A percentile compares a stretch with the other conserved stretches of the same genome.
Evolutionary conservation across 2,329 filamentous ascomycete genomes (phyloP).

Genomic region (Cercospora zeina): DNA sequence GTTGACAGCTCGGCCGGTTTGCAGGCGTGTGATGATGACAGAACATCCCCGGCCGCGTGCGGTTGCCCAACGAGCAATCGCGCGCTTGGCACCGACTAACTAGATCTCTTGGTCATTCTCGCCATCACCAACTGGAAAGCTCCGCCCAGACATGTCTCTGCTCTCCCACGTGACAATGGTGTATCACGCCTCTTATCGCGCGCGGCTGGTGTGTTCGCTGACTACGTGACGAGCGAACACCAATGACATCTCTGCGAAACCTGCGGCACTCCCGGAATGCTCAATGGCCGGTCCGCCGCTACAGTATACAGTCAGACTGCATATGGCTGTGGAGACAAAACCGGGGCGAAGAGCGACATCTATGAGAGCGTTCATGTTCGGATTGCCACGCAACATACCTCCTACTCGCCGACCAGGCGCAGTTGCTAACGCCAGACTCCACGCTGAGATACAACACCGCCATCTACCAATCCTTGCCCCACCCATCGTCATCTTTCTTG

Average conservation of each 20-base stretch:
- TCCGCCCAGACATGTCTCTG: no score
- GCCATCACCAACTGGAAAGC: no score
- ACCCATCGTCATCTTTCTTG: conserved; percentile 58
- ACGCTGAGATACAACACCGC: conserved; percentile 18
- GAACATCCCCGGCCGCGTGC: background rate
- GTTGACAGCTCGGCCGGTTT: background rate
- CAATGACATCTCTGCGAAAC: background rate
- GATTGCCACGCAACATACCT: background rate
- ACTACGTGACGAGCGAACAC: background rate
- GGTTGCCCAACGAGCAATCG: background rate
- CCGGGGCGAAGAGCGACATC: background rate
- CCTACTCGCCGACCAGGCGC: background rate
- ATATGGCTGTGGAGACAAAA: background rate
- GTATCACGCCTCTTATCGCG: background rate
- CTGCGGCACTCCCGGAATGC: background rate
- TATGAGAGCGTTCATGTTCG: conserved; percentile 1
- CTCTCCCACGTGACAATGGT: no score
- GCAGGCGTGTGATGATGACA: background rate
- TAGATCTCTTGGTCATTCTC: conserved; percentile 1
- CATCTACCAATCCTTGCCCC: conserved; percentile 53
- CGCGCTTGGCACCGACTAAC: background rate
- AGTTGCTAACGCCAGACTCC: conserved; percentile 26
- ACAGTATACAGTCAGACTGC: background rate
- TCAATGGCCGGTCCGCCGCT: background rate
- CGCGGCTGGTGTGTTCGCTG: background rate